Evolutionary conservation across 805 yeast species (phyloP).

Genomic region (Suhomyces sp.): DNA sequence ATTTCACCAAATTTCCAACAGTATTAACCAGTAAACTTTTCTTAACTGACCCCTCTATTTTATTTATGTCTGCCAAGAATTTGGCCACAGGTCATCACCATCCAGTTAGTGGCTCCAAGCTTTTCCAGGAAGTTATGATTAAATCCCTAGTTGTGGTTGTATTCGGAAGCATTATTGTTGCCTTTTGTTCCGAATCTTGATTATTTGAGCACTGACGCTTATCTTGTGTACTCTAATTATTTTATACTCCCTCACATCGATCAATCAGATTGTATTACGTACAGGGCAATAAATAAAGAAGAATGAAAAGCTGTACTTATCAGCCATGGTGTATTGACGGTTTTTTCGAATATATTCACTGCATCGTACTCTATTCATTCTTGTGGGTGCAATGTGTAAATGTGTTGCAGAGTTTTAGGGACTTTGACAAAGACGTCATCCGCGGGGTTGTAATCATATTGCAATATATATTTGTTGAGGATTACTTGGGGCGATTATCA

Average conservation of each 20-base stretch:
- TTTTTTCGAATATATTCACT: constrained; percentile 53
- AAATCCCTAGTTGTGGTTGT: constrained; percentile 57
- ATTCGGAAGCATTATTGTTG: constrained; percentile 64
- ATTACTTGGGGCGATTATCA: constrained; percentile 57
- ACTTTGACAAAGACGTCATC: constrained; percentile 19
- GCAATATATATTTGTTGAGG: constrained; percentile 72
- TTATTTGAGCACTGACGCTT: constrained; percentile 45
- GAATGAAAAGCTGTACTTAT: constrained; percentile 53
- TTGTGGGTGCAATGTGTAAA: constrained; percentile 52
- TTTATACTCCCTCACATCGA: constrained; percentile 53
- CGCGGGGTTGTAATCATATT: constrained; percentile 39
- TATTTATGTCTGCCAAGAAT: constrained; percentile 56
- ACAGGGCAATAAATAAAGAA: constrained; percentile 55
- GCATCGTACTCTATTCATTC: constrained; percentile 52
- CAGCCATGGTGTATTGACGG: constrained; percentile 81
- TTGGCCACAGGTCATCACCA: constrained; percentile 76
- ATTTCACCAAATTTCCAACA: too few species aligned
- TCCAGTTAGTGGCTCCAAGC: constrained; percentile 61
- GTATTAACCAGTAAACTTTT: too few species aligned
- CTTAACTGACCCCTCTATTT: constrained; percentile 53
- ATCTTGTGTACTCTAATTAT: constrained; percentile 46
- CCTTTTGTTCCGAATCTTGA: constrained; percentile 60
- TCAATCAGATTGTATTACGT: constrained; percentile 49
- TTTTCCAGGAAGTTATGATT: constrained; percentile 53
- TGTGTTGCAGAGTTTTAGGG: constrained; percentile 44